A percentile compares a stretch with the other conserved stretches of the same genome.
phyloP scores from a whole-genome alignment of 768 basidiomycete genomes.

The Candolleomyces aberdarensis region DNA sequence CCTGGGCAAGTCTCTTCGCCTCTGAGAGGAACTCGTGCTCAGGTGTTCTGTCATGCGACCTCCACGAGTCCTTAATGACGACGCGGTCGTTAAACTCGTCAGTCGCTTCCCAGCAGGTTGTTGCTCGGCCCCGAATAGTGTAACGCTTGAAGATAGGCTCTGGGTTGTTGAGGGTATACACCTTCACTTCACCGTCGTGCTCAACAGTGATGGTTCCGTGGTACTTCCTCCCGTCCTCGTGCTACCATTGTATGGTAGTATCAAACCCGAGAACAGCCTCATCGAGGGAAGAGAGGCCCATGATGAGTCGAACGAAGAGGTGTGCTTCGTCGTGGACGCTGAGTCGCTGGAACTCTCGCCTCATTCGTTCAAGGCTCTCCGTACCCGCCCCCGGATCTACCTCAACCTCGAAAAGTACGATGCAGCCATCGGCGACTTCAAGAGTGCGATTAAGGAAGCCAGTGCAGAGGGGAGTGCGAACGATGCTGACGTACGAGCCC shows the following conservation, averaged over 20 bases:
- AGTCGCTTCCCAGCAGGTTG: not conserved
- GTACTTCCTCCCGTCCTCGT: too few species aligned
- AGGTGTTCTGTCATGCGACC: not conserved
- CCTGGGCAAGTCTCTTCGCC: not conserved
- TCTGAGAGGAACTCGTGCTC: not conserved
- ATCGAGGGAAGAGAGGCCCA: not conserved
- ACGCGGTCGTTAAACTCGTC: not conserved
- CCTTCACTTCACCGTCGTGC: too few species aligned
- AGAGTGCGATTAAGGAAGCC: slow-evolving; percentile 72
- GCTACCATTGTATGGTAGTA: not conserved
- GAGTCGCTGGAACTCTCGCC: slow-evolving; percentile 57
- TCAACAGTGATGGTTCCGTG: too few species aligned
- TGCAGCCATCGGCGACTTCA: slow-evolving; percentile 70
- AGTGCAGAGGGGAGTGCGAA: slow-evolving; percentile 52
- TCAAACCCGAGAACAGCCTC: not conserved
- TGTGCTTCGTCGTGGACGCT: not conserved
- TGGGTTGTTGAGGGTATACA: not conserved
- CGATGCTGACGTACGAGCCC: slow-evolving; percentile 58
- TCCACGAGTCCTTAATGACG: not conserved
- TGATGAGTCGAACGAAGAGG: not conserved
- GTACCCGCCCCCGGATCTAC: slow-evolving; percentile 80
- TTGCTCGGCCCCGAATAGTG: not conserved
- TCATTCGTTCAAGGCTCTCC: slow-evolving; percentile 78
- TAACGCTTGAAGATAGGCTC: not conserved
- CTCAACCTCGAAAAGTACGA: slow-evolving; percentile 76